Percentiles rank a stretch among this genome's conserved stretches.
Evolutionary conservation across 495 filamentous ascomycete genomes (phyloP).

Genomic region (Penicillium egyptiacum): DNA sequence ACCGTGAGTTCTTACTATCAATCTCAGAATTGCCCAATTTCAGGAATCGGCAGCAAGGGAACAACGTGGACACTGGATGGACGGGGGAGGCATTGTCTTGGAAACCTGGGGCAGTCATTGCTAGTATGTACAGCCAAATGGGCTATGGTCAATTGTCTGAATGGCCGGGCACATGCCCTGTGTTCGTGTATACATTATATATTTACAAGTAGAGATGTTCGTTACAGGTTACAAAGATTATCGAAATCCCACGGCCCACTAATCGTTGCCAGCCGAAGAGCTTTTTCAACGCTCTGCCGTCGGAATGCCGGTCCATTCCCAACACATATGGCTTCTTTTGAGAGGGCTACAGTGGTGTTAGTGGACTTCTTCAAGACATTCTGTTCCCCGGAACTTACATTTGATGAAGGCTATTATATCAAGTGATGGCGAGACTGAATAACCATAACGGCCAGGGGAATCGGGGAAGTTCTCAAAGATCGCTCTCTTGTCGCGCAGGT

Average conservation of each 20-base stretch:
- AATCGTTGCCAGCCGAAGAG: conserved; percentile 25
- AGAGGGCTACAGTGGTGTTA: conserved; percentile 25
- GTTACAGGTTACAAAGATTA: not conserved
- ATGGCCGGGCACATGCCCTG: not conserved
- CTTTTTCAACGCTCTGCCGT: conserved; percentile 29
- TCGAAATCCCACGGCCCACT: conserved; percentile 22
- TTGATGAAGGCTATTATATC: conserved; percentile 26
- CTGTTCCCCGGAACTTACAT: conserved; percentile 20
- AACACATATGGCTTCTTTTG: conserved; percentile 26
- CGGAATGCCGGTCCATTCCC: conserved; percentile 33
- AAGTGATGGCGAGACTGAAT: conserved; percentile 16
- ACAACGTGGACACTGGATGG: not conserved
- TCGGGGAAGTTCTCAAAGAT: conserved; percentile 11
- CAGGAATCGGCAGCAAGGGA: no score
- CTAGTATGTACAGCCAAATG: not conserved
- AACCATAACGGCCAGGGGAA: not conserved
- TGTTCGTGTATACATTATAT: not conserved
- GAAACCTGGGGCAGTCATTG: not conserved
- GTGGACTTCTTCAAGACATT: not conserved
- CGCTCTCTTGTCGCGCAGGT: conserved; percentile 25
- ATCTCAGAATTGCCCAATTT: no score
- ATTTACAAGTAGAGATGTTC: not conserved
- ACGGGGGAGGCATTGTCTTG: not conserved
- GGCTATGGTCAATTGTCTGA: not conserved
- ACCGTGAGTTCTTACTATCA: no score